Percentiles rank a stretch among this genome's conserved stretches.
phyloP scores from a whole-genome alignment of 495 filamentous ascomycete species.

The Amorphotheca resinae region DNA sequence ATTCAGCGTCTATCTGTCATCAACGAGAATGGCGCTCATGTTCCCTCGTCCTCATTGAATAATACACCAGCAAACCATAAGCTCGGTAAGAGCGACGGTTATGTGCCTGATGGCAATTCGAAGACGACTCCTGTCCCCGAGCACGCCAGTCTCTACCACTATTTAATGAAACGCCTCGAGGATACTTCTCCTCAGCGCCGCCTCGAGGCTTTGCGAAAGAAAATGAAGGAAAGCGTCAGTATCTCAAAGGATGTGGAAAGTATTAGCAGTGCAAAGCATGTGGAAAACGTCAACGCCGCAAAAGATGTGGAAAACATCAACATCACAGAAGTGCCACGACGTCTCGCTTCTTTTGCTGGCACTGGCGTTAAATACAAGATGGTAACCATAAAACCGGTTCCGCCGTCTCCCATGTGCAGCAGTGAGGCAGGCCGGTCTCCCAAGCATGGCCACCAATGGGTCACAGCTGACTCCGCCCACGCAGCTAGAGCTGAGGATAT shows the following conservation, averaged over 20 bases:
- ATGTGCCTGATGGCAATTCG: no score
- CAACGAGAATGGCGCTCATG: conserved; percentile 44
- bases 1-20: conserved; percentile 53
- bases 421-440: neutral
- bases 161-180: conserved; percentile 55
- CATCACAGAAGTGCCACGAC: no score
- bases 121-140: conserved; percentile 29
- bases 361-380: no score
- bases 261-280: conserved; percentile 19
- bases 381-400: conserved; percentile 27
- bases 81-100: conserved; percentile 7
- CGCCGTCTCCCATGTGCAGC: conserved; percentile 7
- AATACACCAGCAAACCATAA: conserved; percentile 12
- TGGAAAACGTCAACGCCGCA: conserved; percentile 6
- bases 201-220: conserved; percentile 18
- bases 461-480: conserved; percentile 8
- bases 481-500: conserved; percentile 10
- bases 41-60: conserved; percentile 29
- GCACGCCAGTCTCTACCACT: conserved; percentile 58
- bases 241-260: conserved; percentile 26
- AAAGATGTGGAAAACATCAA: no score
- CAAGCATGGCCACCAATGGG: conserved; percentile 16
- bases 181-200: conserved; percentile 23
- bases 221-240: conserved; percentile 24
- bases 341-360: no score